Evolutionary conservation across 371 early-diverging fungal species (phyloP), one percentile per base, ranked within the genome.

Genomic region (Dipsacomyces acuminosporus): DNA sequence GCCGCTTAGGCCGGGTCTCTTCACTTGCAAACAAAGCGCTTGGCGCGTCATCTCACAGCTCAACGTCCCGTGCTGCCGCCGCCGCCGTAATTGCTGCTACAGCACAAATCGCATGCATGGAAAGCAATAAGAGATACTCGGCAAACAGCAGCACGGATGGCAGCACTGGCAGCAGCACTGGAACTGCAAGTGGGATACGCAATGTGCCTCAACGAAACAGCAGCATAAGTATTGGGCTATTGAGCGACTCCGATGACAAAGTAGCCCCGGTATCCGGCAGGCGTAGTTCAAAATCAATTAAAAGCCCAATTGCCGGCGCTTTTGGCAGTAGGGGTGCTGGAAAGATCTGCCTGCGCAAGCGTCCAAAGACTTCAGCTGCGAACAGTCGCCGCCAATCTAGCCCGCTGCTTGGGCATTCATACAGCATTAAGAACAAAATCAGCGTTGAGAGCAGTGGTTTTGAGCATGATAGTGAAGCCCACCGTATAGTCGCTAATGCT

Each of bases 321-420:
- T 5, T 11, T 30, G 30, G 30, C 11, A 11, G 7, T 7, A 30
- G 21, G 17, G 33, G 47, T 3, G 54, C 40, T n/a, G 54, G 54
- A 42, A 67, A 53, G 51, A 63, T 67, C 33, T 54, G 58, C 13
- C 64, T 67, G 18, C 69, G 69, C 48, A 67, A 64, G 17, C 58
- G 69, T 20, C 69, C 69, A 5, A 38, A 64, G 26, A 67, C 69
- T 3, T 52, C 69, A 8, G 54, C 51, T 19, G 54, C 59, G 1
- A 46, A 54, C 42, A 49, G 47, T 19, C 54, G 57, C 13, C 56
- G 54, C 19, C 25, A 43, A 30, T 63, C 59, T 15, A 63, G 64
- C 23, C 57, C 66, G 2, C 35, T 63, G 1, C 40, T 65, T 15
- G 57, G 49, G 19, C 22, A 21, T 2, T 40, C 40, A 19, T 42